Evolutionary conservation across 306 rosid genomes (phyloP), one percentile per base, ranked within the genome.

Genomic region (Pterocarpus santalinus): DNA sequence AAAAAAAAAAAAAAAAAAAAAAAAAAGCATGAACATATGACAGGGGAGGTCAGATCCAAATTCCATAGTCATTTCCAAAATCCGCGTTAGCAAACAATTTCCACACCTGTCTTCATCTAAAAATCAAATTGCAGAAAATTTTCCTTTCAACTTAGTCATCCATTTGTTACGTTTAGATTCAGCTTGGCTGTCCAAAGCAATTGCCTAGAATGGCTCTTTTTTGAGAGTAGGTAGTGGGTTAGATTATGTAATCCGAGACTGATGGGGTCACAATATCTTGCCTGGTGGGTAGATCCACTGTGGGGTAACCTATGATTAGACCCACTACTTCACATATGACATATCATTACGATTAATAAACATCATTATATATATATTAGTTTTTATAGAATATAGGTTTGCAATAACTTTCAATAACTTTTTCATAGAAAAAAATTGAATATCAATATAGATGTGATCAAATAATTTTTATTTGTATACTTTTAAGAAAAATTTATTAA

Each of bases 221-320:
- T 13, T 15, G 4, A 12, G 65, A 53, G 74, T 65, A 46, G 74
- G 68, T 69, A 14, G 11, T 65, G 32, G 73, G 46, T 10, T 51
- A 14, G 15, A 64, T 63, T 38, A 52, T 43, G 51, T 5, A 65
- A 39, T 52, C 16, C 4, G 13, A 70, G 32, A 64, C 53, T 4
- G 5, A 44, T 46, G 63, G n/a, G 74, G 33, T 64, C 43, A 13
- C 53, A 14, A 9, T 12, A 4, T 43, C 6, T 5, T 43, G 47
- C 9, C 43, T 8, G 3, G 43, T 61, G 46, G 65, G 30, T 41
- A 22, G 77, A 10, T 39, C 77, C 33, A 9, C 61, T 17, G 38
- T 64, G 32, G 72, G 30, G 65, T 65, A 47, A 44, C 55, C 65
- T 71, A 78, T 72, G 16, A 78, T 83, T 66, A 47, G 22, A 65